Base-by-base conservation (phyloP, 768 basidiomycete genomes). In the Dentipellis sp. region DNA sequence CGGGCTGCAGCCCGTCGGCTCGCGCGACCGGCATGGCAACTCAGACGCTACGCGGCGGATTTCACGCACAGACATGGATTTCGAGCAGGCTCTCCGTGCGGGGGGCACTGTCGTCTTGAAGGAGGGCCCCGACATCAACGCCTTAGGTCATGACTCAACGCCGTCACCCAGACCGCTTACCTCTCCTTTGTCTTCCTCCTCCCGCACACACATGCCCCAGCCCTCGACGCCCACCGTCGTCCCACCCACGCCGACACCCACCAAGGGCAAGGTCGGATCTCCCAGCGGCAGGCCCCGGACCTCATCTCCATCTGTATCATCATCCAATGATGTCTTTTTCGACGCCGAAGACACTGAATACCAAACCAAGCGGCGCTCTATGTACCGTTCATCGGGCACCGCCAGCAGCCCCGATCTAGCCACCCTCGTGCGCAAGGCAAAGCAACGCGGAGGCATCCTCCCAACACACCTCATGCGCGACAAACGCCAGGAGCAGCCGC, bases 401-500 rank as follows among this genome's bases (percentile, higher is more conserved):
- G 88, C 92, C 36, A 91, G 88, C 63, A 92, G 88, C 66, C 94
- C 94, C 23, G 94, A 97, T 70, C 76, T 97, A 19, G 91, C 91
- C 4, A 93, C 91, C 10, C 76, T 97, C 53, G 69, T 94, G 53
- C 78, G 86, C 59, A 94, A 93, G 71, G 86, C 89, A 14, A 91
- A 85, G 70, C 87, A 86, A 64, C 74, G 78, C 51, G 81, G 81
- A 17, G 78, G 74, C 0, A 71, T 74, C 40, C 64, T 78, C 66
- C 68, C 12, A 52, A 69, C 67, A 57, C 71, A 65, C 50, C 69
- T 72, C 50, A 68, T 65, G 46, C 63, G 58, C 37, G 72, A 75
- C 50, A 71, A 56, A 66, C 69, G 55, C 63, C 65, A 34, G 76
- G 75, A 39, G 68, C 65, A 10, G 72, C 75, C 23, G 3, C 77